Conservation (phyloP, 2,329 filamentous ascomycete genomes). For the Cladosporium sp. region DNA sequence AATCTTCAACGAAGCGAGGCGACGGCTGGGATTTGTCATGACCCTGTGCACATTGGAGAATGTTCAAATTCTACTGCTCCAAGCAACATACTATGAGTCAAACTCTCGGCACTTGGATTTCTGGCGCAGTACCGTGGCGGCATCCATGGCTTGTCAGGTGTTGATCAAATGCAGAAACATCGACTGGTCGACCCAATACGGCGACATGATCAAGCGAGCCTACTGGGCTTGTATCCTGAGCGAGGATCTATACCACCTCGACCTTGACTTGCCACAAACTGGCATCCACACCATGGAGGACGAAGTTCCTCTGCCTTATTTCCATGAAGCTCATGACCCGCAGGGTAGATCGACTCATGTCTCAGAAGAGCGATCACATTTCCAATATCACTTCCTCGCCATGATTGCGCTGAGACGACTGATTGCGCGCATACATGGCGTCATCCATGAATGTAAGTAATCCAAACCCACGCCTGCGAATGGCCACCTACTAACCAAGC, state of each 20-base stretch:
- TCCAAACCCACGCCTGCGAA: neutral
- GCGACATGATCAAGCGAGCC: conserved; percentile 51
- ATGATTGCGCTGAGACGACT: conserved; percentile 56
- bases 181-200: conserved; percentile 45
- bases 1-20: conserved; percentile 60
- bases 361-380: conserved; percentile 50
- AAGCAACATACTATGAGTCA: conserved; percentile 37
- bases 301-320: conserved; percentile 53
- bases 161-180: conserved; percentile 48
- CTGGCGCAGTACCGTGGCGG: conserved; percentile 54
- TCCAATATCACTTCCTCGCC: conserved; percentile 57
- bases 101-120: conserved; percentile 47
- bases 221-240: conserved; percentile 56
- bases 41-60: conserved; percentile 56
- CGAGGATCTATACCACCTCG: conserved; percentile 51
- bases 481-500: neutral
- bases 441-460: conserved; percentile 50
- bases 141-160: conserved; percentile 55
- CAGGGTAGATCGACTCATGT: conserved; percentile 17
- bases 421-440: conserved; percentile 50
- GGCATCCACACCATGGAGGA: conserved; percentile 52
- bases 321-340: conserved; percentile 42
- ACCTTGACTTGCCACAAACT: conserved; percentile 55
- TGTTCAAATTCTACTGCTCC: conserved; percentile 55
- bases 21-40: conserved; percentile 54